Conservation (phyloP, 2,329 filamentous ascomycete species). For the Cladophialophora chaetospira region DNA sequence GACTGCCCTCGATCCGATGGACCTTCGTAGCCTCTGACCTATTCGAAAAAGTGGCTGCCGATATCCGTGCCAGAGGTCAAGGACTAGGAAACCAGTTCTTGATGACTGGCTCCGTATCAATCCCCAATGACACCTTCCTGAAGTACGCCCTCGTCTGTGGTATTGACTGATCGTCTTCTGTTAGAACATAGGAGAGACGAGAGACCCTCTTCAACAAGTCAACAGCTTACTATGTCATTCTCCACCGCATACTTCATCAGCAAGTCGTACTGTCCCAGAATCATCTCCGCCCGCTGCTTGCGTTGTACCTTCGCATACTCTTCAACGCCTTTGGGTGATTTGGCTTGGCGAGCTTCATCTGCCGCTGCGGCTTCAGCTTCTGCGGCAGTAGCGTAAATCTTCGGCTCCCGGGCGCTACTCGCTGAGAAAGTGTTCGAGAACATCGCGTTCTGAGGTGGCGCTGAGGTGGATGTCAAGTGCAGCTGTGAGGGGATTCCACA, state of each 20-base stretch:
- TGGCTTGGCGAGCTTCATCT: neutral
- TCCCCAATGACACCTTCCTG: slow-evolving; percentile 28
- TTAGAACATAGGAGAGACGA: neutral
- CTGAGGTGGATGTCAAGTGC: neutral
- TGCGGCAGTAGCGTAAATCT: neutral
- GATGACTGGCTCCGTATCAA: slow-evolving; percentile 26
- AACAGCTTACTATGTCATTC: slow-evolving; percentile 39
- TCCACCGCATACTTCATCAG: slow-evolving; percentile 44
- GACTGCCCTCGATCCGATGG: no score
- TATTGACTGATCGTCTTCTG: slow-evolving; percentile 19
- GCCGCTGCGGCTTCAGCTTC: neutral
- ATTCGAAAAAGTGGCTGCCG: no score
- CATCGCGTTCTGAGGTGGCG: neutral
- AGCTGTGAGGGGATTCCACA: neutral
- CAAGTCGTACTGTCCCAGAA: slow-evolving; percentile 30
- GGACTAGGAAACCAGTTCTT: slow-evolving; percentile 28
- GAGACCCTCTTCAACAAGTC: neutral
- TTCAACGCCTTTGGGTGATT: neutral
- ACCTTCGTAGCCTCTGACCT: no score
- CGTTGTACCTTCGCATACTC: slow-evolving; percentile 13
- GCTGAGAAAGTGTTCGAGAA: neutral
- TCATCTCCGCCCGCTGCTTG: slow-evolving; percentile 17
- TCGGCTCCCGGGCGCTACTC: neutral
- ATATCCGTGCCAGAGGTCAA: neutral
- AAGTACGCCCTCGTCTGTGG: slow-evolving; percentile 32